Percentiles rank a stretch among this genome's conserved stretches.
phyloP scores from a whole-genome alignment of 257 asterid species.

The Leonotis leonurus region DNA sequence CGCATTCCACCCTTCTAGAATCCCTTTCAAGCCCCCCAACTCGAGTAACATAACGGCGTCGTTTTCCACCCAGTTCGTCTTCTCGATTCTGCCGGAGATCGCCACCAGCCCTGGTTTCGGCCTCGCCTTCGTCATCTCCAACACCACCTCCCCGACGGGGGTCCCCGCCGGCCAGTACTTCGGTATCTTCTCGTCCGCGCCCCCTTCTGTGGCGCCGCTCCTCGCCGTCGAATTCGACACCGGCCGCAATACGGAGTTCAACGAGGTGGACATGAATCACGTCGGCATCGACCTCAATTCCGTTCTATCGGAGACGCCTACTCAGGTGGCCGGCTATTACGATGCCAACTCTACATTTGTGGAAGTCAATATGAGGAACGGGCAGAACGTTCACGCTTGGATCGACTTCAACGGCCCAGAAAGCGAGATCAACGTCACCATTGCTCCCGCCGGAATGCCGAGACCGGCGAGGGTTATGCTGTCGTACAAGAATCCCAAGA shows the following conservation, averaged over 20 bases:
- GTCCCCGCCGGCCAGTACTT: conserved; percentile 57
- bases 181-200: conserved; percentile 45
- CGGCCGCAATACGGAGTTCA: conserved; percentile 58
- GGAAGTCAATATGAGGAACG: conserved; percentile 47
- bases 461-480: conserved; percentile 42
- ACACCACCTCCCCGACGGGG: conserved; percentile 39
- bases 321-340: conserved; percentile 48
- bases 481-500: conserved; percentile 25
- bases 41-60: conserved; percentile 41
- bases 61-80: conserved; percentile 71
- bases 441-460: conserved; percentile 54
- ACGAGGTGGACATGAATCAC: conserved; percentile 53
- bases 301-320: conserved; percentile 25
- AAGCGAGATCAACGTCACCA: conserved; percentile 54
- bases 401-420: conserved; percentile 57
- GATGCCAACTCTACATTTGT: conserved; percentile 23
- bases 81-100: conserved; percentile 59
- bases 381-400: conserved; percentile 69
- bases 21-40: conserved; percentile 35
- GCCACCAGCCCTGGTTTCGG: conserved; percentile 78
- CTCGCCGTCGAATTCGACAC: conserved; percentile 71
- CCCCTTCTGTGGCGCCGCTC: conserved; percentile 42
- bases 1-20: conserved; percentile 41
- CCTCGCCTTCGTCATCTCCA: conserved; percentile 62
- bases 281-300: conserved; percentile 60